Conservation (phyloP, 257 asterid genomes). For the Fraxinus anomala region DNA sequence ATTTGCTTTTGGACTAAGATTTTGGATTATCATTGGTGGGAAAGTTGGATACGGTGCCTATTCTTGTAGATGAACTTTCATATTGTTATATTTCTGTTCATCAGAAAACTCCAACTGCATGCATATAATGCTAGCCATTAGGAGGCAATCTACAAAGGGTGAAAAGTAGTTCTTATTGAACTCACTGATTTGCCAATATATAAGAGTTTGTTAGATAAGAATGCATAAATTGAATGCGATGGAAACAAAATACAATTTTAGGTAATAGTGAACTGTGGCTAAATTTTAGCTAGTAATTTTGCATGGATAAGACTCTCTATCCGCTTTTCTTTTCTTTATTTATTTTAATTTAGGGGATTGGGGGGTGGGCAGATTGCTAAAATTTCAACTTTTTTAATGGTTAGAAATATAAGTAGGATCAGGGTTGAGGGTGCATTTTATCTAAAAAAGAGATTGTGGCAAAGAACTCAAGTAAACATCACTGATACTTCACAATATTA, state of each 20-base stretch:
- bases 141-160: background rate
- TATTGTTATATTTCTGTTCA: background rate
- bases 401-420: background rate
- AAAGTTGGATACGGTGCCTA: constrained; percentile 8
- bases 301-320: background rate
- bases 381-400: background rate
- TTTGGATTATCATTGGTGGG: background rate
- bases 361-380: background rate
- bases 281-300: background rate
- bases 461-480: background rate
- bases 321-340: background rate
- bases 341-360: background rate
- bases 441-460: background rate
- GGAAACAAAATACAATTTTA: background rate
- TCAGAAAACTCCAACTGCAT: background rate
- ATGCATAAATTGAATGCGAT: background rate
- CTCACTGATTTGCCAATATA: constrained; percentile 6
- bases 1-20: constrained; percentile 1
- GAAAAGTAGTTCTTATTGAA: constrained; percentile 11
- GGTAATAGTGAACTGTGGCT: background rate
- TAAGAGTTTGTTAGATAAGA: background rate
- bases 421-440: background rate
- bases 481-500: background rate
- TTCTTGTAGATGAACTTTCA: background rate
- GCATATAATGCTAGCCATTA: background rate